Conservation (phyloP, 805 yeast species). For the Starmerella etchellsii region DNA sequence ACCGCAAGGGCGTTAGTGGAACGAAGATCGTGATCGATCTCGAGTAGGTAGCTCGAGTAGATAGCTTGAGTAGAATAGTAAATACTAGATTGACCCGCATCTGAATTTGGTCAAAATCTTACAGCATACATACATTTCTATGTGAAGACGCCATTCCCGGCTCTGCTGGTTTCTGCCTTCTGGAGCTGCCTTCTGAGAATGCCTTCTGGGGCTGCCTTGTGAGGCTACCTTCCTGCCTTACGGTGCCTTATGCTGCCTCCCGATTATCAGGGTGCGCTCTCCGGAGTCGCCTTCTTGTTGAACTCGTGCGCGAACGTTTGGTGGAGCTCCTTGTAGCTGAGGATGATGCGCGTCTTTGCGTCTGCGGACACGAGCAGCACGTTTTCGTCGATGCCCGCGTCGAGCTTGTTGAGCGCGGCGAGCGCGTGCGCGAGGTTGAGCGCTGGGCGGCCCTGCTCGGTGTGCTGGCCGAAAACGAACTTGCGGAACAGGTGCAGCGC, state of each 20-base stretch:
- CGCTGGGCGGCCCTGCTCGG: slow-evolving; percentile 62
- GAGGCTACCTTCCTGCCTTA: too few species aligned
- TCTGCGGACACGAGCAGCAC: slow-evolving; percentile 70
- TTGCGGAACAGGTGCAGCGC: slow-evolving; percentile 66
- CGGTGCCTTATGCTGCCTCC: too few species aligned
- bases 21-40: slow-evolving; percentile 20
- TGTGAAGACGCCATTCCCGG: too few species aligned
- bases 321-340: slow-evolving; percentile 67
- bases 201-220: too few species aligned
- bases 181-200: too few species aligned
- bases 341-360: slow-evolving; percentile 72
- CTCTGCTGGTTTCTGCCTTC: too few species aligned
- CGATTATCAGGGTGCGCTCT: too few species aligned
- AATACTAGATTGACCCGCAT: too few species aligned
- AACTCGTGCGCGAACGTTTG: slow-evolving; percentile 59
- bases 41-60: neutral
- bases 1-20: slow-evolving; percentile 21
- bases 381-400: slow-evolving; percentile 80
- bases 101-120: too few species aligned
- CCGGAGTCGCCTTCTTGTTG: slow-evolving; percentile 44
- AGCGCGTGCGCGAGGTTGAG: slow-evolving; percentile 75
- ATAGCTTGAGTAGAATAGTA: too few species aligned
- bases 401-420: slow-evolving; percentile 70
- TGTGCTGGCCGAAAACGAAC: slow-evolving; percentile 72
- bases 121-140: too few species aligned